These are phyloP conservation scores for Talaromyces atroroseus DNA, from an alignment of 2,329 filamentous ascomycete genomes.

Conservation along the genomic window DNA sequence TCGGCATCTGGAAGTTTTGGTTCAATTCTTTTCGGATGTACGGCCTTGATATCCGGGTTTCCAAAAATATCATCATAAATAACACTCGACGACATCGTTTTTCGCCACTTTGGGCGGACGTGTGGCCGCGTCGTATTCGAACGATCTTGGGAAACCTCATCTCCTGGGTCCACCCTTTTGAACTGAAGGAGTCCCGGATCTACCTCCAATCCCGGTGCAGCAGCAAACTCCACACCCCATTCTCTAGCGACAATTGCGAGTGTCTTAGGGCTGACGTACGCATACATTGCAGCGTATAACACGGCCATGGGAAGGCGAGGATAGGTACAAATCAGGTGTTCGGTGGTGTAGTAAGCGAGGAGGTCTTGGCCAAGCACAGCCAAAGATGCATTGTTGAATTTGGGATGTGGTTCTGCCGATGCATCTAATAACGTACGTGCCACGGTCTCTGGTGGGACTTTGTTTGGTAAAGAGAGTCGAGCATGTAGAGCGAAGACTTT, in stretches of 20 bases:
- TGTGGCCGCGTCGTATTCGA: conserved; percentile 39
- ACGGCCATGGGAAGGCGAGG: conserved; percentile 87
- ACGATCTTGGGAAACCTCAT: conserved; percentile 33
- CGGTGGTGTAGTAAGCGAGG: conserved; percentile 80
- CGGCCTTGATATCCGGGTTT: conserved; percentile 44
- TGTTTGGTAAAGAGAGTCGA: conserved; percentile 73
- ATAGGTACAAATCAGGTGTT: conserved; percentile 82
- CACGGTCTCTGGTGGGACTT: conserved; percentile 78
- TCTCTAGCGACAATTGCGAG: conserved; percentile 68
- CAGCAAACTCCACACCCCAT: conserved; percentile 90
- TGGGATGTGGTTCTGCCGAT: conserved; percentile 71
- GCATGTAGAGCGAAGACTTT: conserved; percentile 92
- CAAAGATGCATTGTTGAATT: conserved; percentile 85
- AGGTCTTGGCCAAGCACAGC: conserved; percentile 75
- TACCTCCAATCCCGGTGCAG: conserved; percentile 80
- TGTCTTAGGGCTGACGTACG: conserved; percentile 71
- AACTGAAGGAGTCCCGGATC: conserved; percentile 89
- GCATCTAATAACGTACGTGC: conserved; percentile 79
- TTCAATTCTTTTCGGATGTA: conserved; percentile 23
- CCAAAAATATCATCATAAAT: conserved; percentile 83
- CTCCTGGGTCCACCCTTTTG: conserved; percentile 45
- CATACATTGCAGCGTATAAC: conserved; percentile 77
- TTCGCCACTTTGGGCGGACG: conserved; percentile 52
- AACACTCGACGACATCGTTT: conserved; percentile 69
- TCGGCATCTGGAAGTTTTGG: conserved; percentile 16